A percentile compares a stretch with the other conserved stretches of the same genome.
Conservation (phyloP, 2,329 filamentous ascomycete species). For the Ascochyta clinopodiicola region DNA sequence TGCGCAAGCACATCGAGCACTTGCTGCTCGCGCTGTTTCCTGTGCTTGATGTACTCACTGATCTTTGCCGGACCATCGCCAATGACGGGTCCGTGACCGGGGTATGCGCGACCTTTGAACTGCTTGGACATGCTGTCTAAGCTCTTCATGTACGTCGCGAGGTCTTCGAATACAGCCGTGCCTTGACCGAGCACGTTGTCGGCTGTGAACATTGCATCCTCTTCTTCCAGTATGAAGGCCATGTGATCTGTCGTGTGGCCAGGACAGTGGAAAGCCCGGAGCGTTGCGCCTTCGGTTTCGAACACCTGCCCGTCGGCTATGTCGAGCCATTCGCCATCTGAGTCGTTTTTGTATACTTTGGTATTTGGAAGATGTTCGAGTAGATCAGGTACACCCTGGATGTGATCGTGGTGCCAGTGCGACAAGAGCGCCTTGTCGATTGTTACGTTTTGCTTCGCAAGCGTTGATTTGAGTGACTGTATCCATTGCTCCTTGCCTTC, state of each 20-base stretch:
- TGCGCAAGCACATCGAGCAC: conserved; percentile 46
- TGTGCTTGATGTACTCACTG: conserved; percentile 81
- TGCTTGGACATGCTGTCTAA: conserved; percentile 71
- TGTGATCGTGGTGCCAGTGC: conserved; percentile 92
- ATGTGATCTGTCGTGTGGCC: conserved; percentile 87
- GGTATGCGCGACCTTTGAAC: conserved; percentile 76
- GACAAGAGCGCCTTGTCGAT: conserved; percentile 78
- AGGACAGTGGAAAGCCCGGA: conserved; percentile 71
- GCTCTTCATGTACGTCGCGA: conserved; percentile 71
- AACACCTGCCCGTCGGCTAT: conserved; percentile 67
- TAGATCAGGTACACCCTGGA: conserved; percentile 76
- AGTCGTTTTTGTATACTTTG: conserved; percentile 70
- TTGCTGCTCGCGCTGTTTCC: conserved; percentile 72
- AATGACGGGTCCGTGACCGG: conserved; percentile 84
- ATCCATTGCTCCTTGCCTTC: conserved; percentile 81
- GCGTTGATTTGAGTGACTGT: conserved; percentile 66
- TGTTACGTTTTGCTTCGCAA: conserved; percentile 71
- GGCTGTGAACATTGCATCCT: conserved; percentile 85
- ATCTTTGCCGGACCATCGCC: conserved; percentile 75
- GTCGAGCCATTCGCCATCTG: conserved; percentile 56
- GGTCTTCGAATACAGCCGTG: conserved; percentile 83
- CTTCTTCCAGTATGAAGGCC: conserved; percentile 75
- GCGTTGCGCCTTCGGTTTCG: conserved; percentile 65
- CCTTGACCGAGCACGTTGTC: conserved; percentile 90
- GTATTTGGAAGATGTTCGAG: conserved; percentile 67